These are phyloP conservation scores for Coffea eugenioides DNA, from an alignment of 257 asterid species.

Conservation along the genomic window DNA sequence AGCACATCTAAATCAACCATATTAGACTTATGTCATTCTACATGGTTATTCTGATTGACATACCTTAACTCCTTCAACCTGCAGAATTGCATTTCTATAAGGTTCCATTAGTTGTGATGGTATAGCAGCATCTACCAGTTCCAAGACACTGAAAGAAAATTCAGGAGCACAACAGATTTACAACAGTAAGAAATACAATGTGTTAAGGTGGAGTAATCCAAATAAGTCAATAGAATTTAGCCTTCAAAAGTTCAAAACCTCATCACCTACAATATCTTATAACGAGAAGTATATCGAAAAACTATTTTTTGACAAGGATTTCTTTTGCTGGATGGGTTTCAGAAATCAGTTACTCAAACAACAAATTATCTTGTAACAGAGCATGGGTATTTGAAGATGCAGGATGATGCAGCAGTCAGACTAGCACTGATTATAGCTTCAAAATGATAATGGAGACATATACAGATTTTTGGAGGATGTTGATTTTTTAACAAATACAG, in stretches of 20 bases:
- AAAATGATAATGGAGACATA: too few species aligned
- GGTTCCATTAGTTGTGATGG: slow-evolving; percentile 68
- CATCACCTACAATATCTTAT: neutral
- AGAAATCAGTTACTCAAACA: neutral
- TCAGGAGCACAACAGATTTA: slow-evolving; percentile 14
- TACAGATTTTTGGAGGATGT: too few species aligned
- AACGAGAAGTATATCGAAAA: neutral
- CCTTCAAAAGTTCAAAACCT: neutral
- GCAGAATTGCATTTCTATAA: slow-evolving; percentile 65
- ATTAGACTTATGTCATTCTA: neutral
- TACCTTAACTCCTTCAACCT: slow-evolving; percentile 93
- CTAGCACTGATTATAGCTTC: too few species aligned
- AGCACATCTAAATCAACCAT: neutral
- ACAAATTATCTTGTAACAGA: neutral
- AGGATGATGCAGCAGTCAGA: too few species aligned
- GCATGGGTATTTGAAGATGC: neutral
- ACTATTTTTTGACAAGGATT: neutral
- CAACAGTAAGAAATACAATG: neutral
- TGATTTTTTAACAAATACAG: too few species aligned
- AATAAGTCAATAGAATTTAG: neutral
- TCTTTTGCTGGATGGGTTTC: neutral
- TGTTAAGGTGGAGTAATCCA: neutral
- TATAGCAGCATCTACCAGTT: slow-evolving; percentile 98
- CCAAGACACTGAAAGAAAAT: slow-evolving; percentile 58
- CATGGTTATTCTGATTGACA: slow-evolving; percentile 23